Percentiles rank a stretch among this genome's conserved stretches.
These are phyloP conservation scores for Hypoxylon rickii DNA, from an alignment of 495 filamentous ascomycete species.

Conservation along the genomic window DNA sequence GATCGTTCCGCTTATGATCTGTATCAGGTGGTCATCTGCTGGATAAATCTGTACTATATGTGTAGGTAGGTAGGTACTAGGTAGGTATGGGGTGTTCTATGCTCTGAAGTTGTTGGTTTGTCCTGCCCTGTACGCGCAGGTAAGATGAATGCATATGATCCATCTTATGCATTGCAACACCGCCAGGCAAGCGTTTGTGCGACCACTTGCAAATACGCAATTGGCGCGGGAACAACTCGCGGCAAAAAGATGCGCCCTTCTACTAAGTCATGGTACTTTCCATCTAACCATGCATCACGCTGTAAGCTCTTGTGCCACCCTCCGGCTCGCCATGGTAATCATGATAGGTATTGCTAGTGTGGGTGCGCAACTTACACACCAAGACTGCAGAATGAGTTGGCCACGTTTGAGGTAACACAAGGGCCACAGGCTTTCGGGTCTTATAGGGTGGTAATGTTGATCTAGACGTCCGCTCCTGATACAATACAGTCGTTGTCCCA, in stretches of 20 bases:
- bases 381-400: conserved; percentile 30
- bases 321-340: conserved; percentile 15
- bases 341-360: conserved; percentile 26
- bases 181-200: conserved; percentile 22
- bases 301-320: conserved; percentile 22
- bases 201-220: conserved; percentile 8
- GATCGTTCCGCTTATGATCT: conserved; percentile 12
- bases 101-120: conserved; percentile 22
- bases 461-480: conserved; percentile 10
- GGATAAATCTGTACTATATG: background rate
- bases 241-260: conserved; percentile 12
- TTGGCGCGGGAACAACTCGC: conserved; percentile 21
- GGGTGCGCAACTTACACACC: conserved; percentile 21
- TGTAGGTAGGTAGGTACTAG: background rate
- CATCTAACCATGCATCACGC: conserved; percentile 4
- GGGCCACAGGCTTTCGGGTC: conserved; percentile 20
- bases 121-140: conserved; percentile 9
- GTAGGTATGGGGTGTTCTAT: background rate
- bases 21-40: conserved; percentile 17
- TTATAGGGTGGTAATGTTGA: conserved; percentile 29
- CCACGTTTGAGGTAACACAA: conserved; percentile 32
- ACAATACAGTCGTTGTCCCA: conserved; percentile 6
- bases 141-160: conserved; percentile 23
- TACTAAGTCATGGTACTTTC: background rate
- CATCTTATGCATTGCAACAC: conserved; percentile 32